Base-by-base conservation (phyloP, 257 asterid species). In the Eucommia ulmoides region DNA sequence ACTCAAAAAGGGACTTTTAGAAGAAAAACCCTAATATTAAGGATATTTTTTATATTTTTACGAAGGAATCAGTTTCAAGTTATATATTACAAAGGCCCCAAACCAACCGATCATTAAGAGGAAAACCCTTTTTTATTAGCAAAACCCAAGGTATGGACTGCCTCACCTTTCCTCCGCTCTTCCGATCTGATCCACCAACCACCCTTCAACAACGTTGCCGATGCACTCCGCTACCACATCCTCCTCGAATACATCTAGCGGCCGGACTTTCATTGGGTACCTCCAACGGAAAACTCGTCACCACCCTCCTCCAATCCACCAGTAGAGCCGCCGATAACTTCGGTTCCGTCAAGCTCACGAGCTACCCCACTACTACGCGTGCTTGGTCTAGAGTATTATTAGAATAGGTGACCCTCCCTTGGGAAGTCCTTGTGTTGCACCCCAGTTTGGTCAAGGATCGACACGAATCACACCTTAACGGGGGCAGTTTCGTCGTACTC, bases 141-240 rank as follows among this genome's bases (percentile, higher is more conserved):
- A n/a, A n/a, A n/a, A n/a, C n/a, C n/a, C n/a, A n/a, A n/a, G n/a
- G n/a, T n/a, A n/a, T n/a, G n/a, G n/a, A n/a, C n/a, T n/a, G n/a
- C n/a, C n/a, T n/a, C n/a, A n/a, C n/a, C n/a, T n/a, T n/a, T n/a
- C n/a, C n/a, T n/a, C n/a, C n/a, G n/a, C 57, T 42, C 75, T 52
- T 53, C 75, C 66, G 38, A 5, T 12, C 38, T 29, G 8, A 67
- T 54, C 57, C 72, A 38, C 35, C 21, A 35, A 26, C 58, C 35
- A 21, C 45, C 83, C 62, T 29, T 82, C 58, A 19, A 73, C 65
- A 58, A 61, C 66, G 67, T 77, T 59, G 63, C 78, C 55, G 95
- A 84, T 42, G 68, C 77, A 61, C 80, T 88, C 74, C 93, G 97
- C 59, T 77, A 72, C 82, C 92, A 88, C 46, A 68, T 88, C 63